A percentile compares a stretch with the other conserved stretches of the same genome.
phyloP scores from a whole-genome alignment of 2,329 filamentous ascomycete species.

The Arachnomyces sp. region DNA sequence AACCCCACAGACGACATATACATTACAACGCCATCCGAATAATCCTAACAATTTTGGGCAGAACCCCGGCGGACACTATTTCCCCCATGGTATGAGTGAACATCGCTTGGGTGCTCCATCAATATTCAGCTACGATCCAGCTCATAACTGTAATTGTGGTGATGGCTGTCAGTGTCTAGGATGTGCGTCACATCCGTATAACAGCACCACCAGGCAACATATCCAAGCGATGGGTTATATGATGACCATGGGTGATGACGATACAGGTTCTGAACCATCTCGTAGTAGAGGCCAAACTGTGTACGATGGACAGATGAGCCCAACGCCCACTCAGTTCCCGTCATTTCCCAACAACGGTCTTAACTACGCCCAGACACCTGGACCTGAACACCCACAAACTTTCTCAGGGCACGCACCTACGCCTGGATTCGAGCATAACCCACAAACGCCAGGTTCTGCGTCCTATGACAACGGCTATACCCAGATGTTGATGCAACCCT shows the following conservation, averaged over 20 bases:
- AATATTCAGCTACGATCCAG: slow-evolving; percentile 14
- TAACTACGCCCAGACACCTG: background rate
- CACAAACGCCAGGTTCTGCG: slow-evolving; percentile 1
- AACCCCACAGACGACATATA: background rate
- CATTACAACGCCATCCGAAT: background rate
- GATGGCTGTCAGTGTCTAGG: slow-evolving; percentile 39
- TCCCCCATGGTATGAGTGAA: background rate
- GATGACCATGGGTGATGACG: slow-evolving; percentile 27
- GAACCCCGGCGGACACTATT: background rate
- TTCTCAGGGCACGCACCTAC: slow-evolving; percentile 12
- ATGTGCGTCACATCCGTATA: slow-evolving; percentile 40
- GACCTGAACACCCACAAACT: background rate
- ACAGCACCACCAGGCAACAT: slow-evolving; percentile 36
- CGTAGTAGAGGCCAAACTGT: slow-evolving; percentile 16
- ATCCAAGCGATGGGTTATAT: slow-evolving; percentile 39
- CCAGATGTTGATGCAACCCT: slow-evolving; percentile 31
- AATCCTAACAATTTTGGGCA: too few relatives aligned
- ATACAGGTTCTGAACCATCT: slow-evolving; percentile 15
- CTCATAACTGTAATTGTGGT: slow-evolving; percentile 35
- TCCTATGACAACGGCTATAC: slow-evolving; percentile 3
- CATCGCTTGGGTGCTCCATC: slow-evolving; percentile 8
- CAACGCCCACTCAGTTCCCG: slow-evolving; percentile 13
- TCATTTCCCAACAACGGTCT: slow-evolving; percentile 9
- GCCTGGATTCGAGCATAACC: slow-evolving; percentile 11
- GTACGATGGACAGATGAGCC: slow-evolving; percentile 13